phyloP scores from a whole-genome alignment of 352 stramenopile genomes.

The Pythium aristosporum region DNA sequence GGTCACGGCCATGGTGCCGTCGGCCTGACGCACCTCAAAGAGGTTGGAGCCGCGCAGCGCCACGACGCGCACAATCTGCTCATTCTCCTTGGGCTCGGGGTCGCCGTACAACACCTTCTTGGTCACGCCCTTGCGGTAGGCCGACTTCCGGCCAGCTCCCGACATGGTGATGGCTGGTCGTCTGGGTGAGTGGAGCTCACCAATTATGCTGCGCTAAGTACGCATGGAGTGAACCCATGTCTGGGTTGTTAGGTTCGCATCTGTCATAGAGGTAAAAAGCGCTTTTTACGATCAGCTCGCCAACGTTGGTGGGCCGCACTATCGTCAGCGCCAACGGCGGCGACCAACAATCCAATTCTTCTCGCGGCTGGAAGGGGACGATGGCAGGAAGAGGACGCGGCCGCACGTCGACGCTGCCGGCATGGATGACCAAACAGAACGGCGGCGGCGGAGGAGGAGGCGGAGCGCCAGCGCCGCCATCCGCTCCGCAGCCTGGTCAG shows the following conservation, averaged over 20 bases:
- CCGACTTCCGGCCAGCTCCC: constrained; percentile 85
- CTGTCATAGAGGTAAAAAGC: constrained; percentile 8
- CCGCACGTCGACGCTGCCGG: constrained; percentile 66
- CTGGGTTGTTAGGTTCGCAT: background rate
- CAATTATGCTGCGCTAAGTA: constrained; percentile 12
- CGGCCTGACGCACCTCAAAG: constrained; percentile 90
- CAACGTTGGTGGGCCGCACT: background rate
- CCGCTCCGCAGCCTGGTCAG: constrained; percentile 34
- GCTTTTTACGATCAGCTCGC: background rate
- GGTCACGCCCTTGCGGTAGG: constrained; percentile 93
- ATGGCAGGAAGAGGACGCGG: constrained; percentile 84
- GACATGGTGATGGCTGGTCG: constrained; percentile 62
- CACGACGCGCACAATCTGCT: constrained; percentile 92
- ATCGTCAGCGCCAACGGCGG: background rate
- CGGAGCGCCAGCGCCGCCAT: constrained; percentile 1
- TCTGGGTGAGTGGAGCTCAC: too few species aligned
- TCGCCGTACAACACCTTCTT: constrained; percentile 90
- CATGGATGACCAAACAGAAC: constrained; percentile 82
- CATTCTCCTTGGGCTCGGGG: constrained; percentile 87
- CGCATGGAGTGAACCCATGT: constrained; percentile 27
- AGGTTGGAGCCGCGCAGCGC: constrained; percentile 93
- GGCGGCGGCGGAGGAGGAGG: constrained; percentile 11
- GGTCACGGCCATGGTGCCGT: constrained; percentile 76
- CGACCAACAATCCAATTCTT: constrained; percentile 10
- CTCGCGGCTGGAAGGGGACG: background rate